A percentile compares a stretch with the other conserved stretches of the same genome.
Conservation (phyloP, 768 basidiomycete species). For the Megacollybia marginata region DNA sequence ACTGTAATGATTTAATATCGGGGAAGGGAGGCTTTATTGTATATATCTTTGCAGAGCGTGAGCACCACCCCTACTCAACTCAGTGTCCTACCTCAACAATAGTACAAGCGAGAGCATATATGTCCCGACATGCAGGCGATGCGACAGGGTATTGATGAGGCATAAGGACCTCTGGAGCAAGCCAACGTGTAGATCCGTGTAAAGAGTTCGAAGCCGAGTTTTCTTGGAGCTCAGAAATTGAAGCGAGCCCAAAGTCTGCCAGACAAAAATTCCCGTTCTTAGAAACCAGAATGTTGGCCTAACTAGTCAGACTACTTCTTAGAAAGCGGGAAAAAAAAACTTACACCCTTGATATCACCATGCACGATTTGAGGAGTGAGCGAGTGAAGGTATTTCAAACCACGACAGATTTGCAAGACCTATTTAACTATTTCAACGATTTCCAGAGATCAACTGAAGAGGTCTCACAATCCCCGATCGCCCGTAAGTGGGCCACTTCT, state of each 20-base stretch:
- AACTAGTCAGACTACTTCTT: not conserved
- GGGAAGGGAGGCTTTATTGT: constrained; percentile 5
- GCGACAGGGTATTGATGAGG: not conserved
- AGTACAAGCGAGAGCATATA: constrained; percentile 8
- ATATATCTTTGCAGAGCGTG: constrained; percentile 1
- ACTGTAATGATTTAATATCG: constrained; percentile 1
- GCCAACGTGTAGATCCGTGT: constrained; percentile 8
- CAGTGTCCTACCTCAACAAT: constrained; percentile 5
- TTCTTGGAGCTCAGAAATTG: not conserved
- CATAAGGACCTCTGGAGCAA: constrained; percentile 8
- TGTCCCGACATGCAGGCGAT: constrained; percentile 1
- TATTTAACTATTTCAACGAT: not conserved
- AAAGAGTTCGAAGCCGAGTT: not conserved
- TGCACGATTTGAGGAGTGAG: constrained; percentile 32
- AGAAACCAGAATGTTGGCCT: constrained; percentile 22
- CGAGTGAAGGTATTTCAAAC: constrained; percentile 29
- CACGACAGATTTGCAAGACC: constrained; percentile 5
- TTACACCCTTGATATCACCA: constrained; percentile 33
- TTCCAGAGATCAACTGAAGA: too few species aligned
- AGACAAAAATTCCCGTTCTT: constrained; percentile 19
- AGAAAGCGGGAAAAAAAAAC: constrained; percentile 1
- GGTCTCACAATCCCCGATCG: too few species aligned
- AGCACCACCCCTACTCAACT: not conserved
- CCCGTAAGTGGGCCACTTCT: constrained; percentile 18
- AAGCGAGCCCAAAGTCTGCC: constrained; percentile 20